Conservation (phyloP, 352 stramenopile genomes). For the Globisporangium acanthophoron region DNA sequence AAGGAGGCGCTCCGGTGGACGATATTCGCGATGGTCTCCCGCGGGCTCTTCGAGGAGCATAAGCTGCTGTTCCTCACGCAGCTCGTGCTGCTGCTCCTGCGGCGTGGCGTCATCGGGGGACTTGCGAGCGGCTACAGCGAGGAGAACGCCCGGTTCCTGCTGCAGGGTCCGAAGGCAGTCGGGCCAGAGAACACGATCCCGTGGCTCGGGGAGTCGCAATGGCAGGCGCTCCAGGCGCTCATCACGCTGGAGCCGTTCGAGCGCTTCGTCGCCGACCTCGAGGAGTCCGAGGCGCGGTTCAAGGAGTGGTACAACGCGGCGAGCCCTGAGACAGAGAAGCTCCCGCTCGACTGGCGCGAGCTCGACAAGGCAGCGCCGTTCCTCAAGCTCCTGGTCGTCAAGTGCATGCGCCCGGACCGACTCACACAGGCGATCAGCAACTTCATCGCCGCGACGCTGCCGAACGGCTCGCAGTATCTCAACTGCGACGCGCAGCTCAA, state of each 20-base stretch:
- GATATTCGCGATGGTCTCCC: slow-evolving; percentile 86
- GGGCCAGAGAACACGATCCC: slow-evolving; percentile 67
- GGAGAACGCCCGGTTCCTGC: slow-evolving; percentile 71
- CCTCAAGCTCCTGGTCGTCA: slow-evolving; percentile 92
- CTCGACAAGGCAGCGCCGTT: slow-evolving; percentile 88
- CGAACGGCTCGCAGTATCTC: slow-evolving; percentile 74
- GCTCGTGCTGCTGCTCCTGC: slow-evolving; percentile 79
- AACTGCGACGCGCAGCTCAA: slow-evolving; percentile 90
- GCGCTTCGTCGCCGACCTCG: slow-evolving; percentile 79
- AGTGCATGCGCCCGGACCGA: slow-evolving; percentile 92
- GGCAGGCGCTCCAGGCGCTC: slow-evolving; percentile 75
- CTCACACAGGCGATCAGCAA: slow-evolving; percentile 91
- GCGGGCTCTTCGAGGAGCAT: slow-evolving; percentile 91
- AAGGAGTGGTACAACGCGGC: slow-evolving; percentile 89
- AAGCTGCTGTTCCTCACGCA: slow-evolving; percentile 89
- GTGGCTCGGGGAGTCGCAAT: slow-evolving; percentile 85
- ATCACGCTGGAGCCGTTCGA: slow-evolving; percentile 82
- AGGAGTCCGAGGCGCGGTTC: slow-evolving; percentile 88
- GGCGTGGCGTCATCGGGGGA: slow-evolving; percentile 45
- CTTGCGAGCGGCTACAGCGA: slow-evolving; percentile 65
- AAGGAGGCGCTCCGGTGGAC: slow-evolving; percentile 81
- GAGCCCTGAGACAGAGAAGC: slow-evolving; percentile 83
- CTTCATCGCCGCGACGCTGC: slow-evolving; percentile 87
- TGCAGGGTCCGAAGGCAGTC: slow-evolving; percentile 66
- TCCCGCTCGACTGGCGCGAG: slow-evolving; percentile 90